Conservation (phyloP, 2,329 filamentous ascomycete genomes). For the Zalaria sp. region DNA sequence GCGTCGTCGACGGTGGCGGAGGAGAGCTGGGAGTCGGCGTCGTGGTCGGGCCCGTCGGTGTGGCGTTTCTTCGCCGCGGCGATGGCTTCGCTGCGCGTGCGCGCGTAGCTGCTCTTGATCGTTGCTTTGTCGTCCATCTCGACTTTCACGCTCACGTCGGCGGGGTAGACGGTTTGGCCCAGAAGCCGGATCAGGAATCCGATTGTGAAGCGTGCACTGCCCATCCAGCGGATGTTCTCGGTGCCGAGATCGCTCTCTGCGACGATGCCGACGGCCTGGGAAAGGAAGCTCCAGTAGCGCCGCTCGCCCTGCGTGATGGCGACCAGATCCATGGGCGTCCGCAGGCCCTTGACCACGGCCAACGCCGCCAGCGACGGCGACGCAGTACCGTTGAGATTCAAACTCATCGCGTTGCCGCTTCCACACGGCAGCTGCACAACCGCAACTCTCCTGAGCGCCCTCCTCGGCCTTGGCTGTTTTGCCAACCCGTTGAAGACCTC, state of each 20-base stretch:
- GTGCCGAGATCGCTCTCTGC: slow-evolving; percentile 84
- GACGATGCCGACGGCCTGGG: slow-evolving; percentile 77
- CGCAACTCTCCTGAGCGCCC: slow-evolving; percentile 62
- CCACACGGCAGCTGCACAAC: slow-evolving; percentile 84
- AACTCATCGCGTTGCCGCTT: slow-evolving; percentile 85
- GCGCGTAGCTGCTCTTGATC: slow-evolving; percentile 59
- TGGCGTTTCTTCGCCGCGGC: slow-evolving; percentile 9
- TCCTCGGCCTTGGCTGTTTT: slow-evolving; percentile 57
- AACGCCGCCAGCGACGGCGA: slow-evolving; percentile 64
- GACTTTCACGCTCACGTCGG: slow-evolving; percentile 74
- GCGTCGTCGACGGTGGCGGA: slow-evolving; percentile 10
- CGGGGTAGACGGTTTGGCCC: slow-evolving; percentile 68
- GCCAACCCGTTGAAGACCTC: slow-evolving; percentile 92
- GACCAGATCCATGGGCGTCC: slow-evolving; percentile 72
- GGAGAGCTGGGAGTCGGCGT: slow-evolving; percentile 7
- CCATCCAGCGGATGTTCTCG: slow-evolving; percentile 89
- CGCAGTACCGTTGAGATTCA: slow-evolving; percentile 74
- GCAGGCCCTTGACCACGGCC: slow-evolving; percentile 71
- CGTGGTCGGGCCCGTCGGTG: slow-evolving; percentile 10
- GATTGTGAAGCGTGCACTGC: slow-evolving; percentile 67
- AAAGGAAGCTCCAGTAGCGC: slow-evolving; percentile 74
- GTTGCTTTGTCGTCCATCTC: slow-evolving; percentile 61
- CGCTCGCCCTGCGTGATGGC: slow-evolving; percentile 71
- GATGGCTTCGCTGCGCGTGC: slow-evolving; percentile 12
- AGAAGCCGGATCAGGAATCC: slow-evolving; percentile 70